Conservation (phyloP, 192 early-diverging fungal species). For the Piromyces sp. region DNA sequence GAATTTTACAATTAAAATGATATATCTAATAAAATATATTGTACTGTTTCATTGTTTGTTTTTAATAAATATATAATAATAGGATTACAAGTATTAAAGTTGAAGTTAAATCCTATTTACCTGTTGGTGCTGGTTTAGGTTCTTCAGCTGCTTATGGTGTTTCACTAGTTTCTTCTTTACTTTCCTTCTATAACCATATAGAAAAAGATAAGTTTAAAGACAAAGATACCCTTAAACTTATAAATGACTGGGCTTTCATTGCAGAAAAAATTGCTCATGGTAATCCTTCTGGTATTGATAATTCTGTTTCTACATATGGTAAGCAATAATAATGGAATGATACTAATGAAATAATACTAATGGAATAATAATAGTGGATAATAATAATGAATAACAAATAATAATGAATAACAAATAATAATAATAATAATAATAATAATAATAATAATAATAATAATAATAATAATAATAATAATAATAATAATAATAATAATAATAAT, state of each 20-base stretch:
- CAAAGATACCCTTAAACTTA: constrained; percentile 17
- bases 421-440: no score
- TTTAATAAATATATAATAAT: no score
- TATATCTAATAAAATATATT: no score
- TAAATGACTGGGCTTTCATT: constrained; percentile 82
- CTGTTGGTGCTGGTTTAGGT: constrained; percentile 85
- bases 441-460: no score
- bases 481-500: no score
- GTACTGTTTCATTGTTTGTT: no score
- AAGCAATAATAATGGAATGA: neutral
- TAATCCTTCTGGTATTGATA: constrained; percentile 88
- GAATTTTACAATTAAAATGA: no score
- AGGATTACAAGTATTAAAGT: constrained; percentile 25
- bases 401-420: neutral
- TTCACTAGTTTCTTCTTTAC: constrained; percentile 53
- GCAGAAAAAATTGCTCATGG: constrained; percentile 92
- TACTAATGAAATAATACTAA: no score
- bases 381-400: neutral
- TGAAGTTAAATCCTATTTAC: constrained; percentile 52
- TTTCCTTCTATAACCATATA: constrained; percentile 29
- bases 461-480: no score
- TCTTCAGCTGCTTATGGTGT: constrained; percentile 89
- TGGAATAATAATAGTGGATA: no score
- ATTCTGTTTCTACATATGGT: constrained; percentile 75
- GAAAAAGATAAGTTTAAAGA: constrained; percentile 1